Base-by-base conservation (phyloP, 306 rosid species). In the Cicer yamashitae region DNA sequence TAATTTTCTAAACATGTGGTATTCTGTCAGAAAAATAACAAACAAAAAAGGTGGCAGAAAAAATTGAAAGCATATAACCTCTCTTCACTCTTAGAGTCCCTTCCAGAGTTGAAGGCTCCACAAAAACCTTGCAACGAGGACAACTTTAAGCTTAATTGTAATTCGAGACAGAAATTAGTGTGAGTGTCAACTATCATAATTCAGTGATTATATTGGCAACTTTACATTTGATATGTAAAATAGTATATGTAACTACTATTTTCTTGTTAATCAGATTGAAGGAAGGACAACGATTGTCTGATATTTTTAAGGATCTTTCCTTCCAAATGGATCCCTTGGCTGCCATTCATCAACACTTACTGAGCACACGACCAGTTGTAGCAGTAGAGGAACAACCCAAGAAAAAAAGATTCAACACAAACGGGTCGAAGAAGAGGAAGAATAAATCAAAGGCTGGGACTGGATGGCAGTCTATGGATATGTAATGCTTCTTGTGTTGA, bases 51-150 rank as follows among this genome's bases (percentile, higher is more conserved):
- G 43, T 84, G 91, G 6, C 88, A 85, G 82, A 89, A 54, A 4
- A 79, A 89, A 78, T 79, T 88, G 86, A 89, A 89, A 72, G 91
- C 87, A 12, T 91, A 89, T 74, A 83, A 89, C 83, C 92, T 93
- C 62, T 81, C 91, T 18, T 14, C 90, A 46, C 88, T 93, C 54
- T 14, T 83, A 6, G 97, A 89, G 30, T 78, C 77, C 75, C 92
- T 93, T 81, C 92, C 96, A 8, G 86, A 88, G 63, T 65, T 87
- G 76, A 83, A 86, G 77, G 77, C 57, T 60, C 63, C 76, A 5
- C 60, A 38, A 46, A 77, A 69, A 69, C 74, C 78, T 45, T n/a
- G 73, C 70, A 43, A 17, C 4, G 68, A 52, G 12, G 79, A 61
- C 14, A 77, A 84, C 47, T 57, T 87, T 41, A 93, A 93, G 61